Conservation (phyloP, 805 yeast species). For the Yamadazyma olivae region DNA sequence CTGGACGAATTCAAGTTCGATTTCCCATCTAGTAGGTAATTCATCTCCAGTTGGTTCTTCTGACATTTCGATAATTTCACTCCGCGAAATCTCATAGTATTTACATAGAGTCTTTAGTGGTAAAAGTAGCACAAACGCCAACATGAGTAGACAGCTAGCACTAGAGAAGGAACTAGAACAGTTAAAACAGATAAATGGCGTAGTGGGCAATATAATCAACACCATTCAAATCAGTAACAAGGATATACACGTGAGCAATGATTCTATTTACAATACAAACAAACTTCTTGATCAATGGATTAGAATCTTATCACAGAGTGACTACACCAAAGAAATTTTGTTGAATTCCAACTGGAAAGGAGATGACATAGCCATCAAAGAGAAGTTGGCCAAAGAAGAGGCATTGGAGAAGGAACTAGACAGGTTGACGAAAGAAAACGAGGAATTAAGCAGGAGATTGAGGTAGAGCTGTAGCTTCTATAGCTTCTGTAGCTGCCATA, state of each 20-base stretch:
- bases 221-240: constrained; percentile 24
- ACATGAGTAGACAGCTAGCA: constrained; percentile 15
- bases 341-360: constrained; percentile 43
- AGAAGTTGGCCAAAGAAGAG: constrained; percentile 18
- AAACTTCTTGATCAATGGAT: constrained; percentile 58
- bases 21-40: constrained; percentile 82
- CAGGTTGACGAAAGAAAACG: constrained; percentile 26
- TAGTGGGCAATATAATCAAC: constrained; percentile 25
- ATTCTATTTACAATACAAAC: constrained; percentile 47
- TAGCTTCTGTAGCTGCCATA: no score
- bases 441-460: constrained; percentile 16
- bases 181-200: constrained; percentile 27
- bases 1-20: constrained; percentile 92
- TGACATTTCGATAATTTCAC: constrained; percentile 1
- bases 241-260: constrained; percentile 30
- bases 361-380: constrained; percentile 16
- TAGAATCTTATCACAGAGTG: constrained; percentile 59
- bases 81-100: not conserved
- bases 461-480: no score
- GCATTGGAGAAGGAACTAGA: constrained; percentile 21
- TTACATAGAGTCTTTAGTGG: not conserved
- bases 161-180: constrained; percentile 29
- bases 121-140: not conserved
- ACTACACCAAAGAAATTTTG: constrained; percentile 48
- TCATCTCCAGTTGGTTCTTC: constrained; percentile 14